Base-by-base conservation (phyloP, 169 alveolate genomes). In the Plasmodium cynomolgi region DNA sequence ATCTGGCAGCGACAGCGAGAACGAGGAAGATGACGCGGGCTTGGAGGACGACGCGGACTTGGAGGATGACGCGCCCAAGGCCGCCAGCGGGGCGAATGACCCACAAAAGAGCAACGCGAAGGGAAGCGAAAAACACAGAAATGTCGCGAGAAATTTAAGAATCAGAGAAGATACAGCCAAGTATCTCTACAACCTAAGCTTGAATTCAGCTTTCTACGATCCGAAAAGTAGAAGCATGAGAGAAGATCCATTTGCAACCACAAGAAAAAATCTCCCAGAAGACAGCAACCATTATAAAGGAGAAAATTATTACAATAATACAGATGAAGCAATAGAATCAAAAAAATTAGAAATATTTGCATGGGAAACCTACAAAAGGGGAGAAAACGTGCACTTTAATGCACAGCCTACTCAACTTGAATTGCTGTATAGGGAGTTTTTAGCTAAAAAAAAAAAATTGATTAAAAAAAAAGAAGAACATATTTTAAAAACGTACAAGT, bases 101-200 rank as follows among this genome's bases (percentile, higher is more conserved):
- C 20, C 62, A 50, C 62, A 50, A 2, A 50, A 50, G 23, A 50
- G 62, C 62, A 50, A 3, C 58, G 58, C 5, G 2, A 47, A 50
- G 9, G 17, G 9, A 5, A 17, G 97, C 75, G 98, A 98, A 50
- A 95, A 97, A 75, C 96, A 96, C 37, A 95, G 98, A 75, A 97
- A 97, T 13, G 94, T 97, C 31, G 97, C 98, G 11, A 97, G 99
- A 85, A 98, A 98, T 94, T 96, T 99, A 88, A 97, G 99, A 77
- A 98, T 98, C 34, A 96, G 99, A 62, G 99, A 99, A 88, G 99
- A 99, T 92, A 98, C 99, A 68, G 99, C 99, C 20, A 98, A 98
- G 95, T 99, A 99, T 94, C 95, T 99, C 8, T 95, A 97, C 77
- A 98, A 99, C 94, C 84, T 99, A 83, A 99, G 98, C 94, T 97